A percentile compares a stretch with the other conserved stretches of the same genome.
phyloP scores from a whole-genome alignment of 2,329 filamentous ascomycete genomes.

The Chaetomiaceae sp. region DNA sequence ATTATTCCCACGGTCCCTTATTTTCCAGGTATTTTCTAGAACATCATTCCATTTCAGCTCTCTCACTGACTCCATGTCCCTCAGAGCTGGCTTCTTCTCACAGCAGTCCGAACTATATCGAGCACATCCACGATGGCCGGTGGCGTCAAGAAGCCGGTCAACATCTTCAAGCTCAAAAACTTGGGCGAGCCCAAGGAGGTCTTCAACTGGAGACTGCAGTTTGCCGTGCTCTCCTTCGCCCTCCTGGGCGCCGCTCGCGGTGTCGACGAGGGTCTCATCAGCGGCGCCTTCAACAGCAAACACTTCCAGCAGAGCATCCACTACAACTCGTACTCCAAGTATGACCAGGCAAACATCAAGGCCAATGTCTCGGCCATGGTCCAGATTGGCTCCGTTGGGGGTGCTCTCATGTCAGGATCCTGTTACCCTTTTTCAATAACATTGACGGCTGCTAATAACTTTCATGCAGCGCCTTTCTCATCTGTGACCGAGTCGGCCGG shows the following conservation, averaged over 20 bases:
- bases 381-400: conserved; percentile 70
- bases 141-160: conserved; percentile 52
- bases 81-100: too few relatives aligned
- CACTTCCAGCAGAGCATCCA: conserved; percentile 59
- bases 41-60: too few relatives aligned
- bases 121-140: conserved; percentile 39
- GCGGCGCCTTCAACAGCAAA: conserved; percentile 63
- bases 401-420: conserved; percentile 41
- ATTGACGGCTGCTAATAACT: background rate
- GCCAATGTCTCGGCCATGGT: conserved; percentile 79
- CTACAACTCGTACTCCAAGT: conserved; percentile 47
- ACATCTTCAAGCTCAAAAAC: conserved; percentile 61
- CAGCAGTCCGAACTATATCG: too few relatives aligned
- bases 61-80: too few relatives aligned
- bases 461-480: conserved; percentile 47
- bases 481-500: conserved; percentile 59
- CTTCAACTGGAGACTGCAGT: conserved; percentile 76
- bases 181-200: conserved; percentile 64
- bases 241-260: conserved; percentile 74
- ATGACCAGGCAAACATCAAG: conserved; percentile 62
- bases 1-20: too few relatives aligned
- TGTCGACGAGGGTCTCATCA: conserved; percentile 76
- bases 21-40: too few relatives aligned
- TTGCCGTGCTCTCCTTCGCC: conserved; percentile 68
- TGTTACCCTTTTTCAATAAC: background rate